Evolutionary conservation across 139 green algal genomes (phyloP).

Genomic region (Chlorella sorokiniana): DNA sequence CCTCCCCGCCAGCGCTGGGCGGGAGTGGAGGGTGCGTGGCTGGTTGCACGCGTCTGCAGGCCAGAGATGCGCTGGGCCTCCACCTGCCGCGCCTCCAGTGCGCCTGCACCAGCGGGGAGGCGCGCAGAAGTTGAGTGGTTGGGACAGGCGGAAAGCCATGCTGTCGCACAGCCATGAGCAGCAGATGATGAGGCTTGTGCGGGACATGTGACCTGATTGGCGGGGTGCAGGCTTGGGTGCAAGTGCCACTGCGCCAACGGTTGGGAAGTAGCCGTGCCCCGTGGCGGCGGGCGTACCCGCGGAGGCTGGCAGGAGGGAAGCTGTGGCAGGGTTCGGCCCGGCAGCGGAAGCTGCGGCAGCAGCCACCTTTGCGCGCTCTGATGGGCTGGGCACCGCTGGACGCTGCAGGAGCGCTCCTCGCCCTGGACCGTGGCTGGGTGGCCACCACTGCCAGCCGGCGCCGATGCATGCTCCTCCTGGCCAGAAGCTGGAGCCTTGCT

Average conservation of each 20-base stretch:
- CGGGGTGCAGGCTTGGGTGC: not conserved
- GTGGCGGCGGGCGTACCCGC: not conserved
- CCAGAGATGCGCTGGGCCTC: not conserved
- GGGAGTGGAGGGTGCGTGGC: not conserved
- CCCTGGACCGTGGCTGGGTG: no score
- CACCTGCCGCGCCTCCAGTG: not conserved
- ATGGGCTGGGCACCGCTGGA: no score
- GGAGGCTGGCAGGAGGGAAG: constrained; percentile 3
- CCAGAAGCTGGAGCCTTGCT: not conserved
- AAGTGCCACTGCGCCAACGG: not conserved
- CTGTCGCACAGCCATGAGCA: no score
- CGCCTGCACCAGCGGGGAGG: not conserved
- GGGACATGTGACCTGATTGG: not conserved
- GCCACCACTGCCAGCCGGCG: no score
- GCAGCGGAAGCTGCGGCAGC: not conserved
- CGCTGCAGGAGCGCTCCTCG: no score
- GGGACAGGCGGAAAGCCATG: no score
- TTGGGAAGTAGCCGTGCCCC: constrained; percentile 4
- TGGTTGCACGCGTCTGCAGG: not conserved
- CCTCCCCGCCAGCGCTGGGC: no score
- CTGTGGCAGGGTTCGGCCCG: not conserved
- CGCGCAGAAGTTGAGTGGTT: no score
- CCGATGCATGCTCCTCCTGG: not conserved
- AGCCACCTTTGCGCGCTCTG: no score
- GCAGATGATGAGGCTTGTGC: no score